These are phyloP conservation scores for Hansenula lynferdii DNA, from an alignment of 1,139 yeast genomes.

Conservation along the genomic window DNA sequence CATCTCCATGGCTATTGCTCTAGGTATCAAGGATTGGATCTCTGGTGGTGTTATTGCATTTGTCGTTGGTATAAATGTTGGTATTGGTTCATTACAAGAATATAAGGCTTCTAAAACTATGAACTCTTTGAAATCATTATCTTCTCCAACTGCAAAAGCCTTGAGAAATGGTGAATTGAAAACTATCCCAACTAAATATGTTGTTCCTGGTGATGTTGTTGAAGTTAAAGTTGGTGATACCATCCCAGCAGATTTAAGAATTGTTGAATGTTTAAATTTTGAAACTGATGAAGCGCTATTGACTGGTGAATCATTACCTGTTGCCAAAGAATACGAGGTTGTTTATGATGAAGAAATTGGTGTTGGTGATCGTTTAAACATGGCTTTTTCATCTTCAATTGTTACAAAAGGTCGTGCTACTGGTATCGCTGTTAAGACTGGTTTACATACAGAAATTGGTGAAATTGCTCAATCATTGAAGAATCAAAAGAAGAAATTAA, in stretches of 20 bases:
- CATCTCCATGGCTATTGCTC: slow-evolving; percentile 70
- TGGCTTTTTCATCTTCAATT: slow-evolving; percentile 68
- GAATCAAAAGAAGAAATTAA: slow-evolving; percentile 30
- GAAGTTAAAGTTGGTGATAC: slow-evolving; percentile 71
- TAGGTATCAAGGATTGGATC: slow-evolving; percentile 75
- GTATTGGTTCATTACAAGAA: slow-evolving; percentile 70
- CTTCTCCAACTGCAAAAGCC: slow-evolving; percentile 71
- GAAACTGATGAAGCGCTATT: slow-evolving; percentile 79
- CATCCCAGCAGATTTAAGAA: slow-evolving; percentile 70
- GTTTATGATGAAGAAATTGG: slow-evolving; percentile 47
- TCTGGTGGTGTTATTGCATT: slow-evolving; percentile 80
- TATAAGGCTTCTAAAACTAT: slow-evolving; percentile 74
- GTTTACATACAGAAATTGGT: slow-evolving; percentile 72
- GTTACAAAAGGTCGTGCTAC: slow-evolving; percentile 76
- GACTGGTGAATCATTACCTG: slow-evolving; percentile 79
- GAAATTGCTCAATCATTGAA: slow-evolving; percentile 64
- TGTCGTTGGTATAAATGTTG: slow-evolving; percentile 62
- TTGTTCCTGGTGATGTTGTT: slow-evolving; percentile 76
- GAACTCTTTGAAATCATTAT: slow-evolving; percentile 65
- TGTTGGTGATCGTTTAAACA: slow-evolving; percentile 72
- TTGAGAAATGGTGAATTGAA: slow-evolving; percentile 57
- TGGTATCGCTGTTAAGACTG: slow-evolving; percentile 65
- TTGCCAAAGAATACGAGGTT: slow-evolving; percentile 46
- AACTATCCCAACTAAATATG: slow-evolving; percentile 59
- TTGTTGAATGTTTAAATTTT: slow-evolving; percentile 57